These are phyloP conservation scores for Fusarium avenaceum DNA, from an alignment of 2,329 filamentous ascomycete genomes.

Conservation along the genomic window DNA sequence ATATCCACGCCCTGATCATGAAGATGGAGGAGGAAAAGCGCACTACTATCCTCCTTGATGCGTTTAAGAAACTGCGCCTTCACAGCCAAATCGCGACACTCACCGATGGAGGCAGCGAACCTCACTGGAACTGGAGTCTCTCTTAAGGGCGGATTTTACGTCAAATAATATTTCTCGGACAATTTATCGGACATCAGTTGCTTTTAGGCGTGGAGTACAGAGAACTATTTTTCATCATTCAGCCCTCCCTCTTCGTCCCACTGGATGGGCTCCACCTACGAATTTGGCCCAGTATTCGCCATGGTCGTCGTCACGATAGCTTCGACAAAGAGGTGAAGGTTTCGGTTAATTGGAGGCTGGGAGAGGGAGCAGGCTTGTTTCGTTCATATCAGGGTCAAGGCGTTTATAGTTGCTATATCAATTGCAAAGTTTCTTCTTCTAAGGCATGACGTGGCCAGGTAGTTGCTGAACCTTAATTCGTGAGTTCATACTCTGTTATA, in stretches of 20 bases:
- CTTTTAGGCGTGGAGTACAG: background rate
- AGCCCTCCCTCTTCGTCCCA: background rate
- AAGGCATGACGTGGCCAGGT: background rate
- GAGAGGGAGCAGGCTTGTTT: background rate
- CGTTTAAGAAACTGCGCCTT: conserved; percentile 22
- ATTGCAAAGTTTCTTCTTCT: no score
- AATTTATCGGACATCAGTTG: background rate
- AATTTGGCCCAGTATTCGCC: background rate
- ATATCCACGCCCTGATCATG: background rate
- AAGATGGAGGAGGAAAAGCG: background rate
- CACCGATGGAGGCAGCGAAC: background rate
- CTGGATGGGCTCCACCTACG: background rate
- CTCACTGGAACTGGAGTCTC: background rate
- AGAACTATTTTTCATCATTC: background rate
- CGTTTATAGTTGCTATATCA: background rate
- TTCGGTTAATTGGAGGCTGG: background rate
- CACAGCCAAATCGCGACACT: background rate
- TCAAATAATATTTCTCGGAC: background rate
- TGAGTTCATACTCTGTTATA: background rate
- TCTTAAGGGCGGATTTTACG: background rate
- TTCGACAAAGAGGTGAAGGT: background rate
- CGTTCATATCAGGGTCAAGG: background rate
- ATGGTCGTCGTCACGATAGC: background rate
- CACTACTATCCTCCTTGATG: conserved; percentile 4
- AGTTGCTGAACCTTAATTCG: background rate